Evolutionary conservation across 2,329 filamentous ascomycete species (phyloP).

Genomic region (Penicillium sp.): DNA sequence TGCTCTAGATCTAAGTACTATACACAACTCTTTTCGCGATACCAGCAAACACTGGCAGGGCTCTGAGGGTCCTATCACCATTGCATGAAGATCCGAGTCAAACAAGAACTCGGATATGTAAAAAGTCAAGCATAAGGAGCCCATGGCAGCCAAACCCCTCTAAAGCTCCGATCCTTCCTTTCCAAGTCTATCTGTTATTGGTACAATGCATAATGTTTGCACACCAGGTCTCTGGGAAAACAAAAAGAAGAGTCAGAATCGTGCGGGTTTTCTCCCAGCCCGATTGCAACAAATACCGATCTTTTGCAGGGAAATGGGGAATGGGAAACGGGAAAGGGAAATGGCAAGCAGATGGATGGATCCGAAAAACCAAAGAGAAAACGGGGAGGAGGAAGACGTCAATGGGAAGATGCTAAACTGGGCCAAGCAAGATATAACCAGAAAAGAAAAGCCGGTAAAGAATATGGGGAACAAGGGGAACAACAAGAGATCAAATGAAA

Average conservation of each 20-base stretch:
- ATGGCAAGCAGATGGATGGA: slow-evolving; percentile 3
- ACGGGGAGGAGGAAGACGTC: slow-evolving; percentile 7
- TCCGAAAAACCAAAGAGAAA: slow-evolving; percentile 8
- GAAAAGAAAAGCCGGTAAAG: no score
- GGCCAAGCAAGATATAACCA: slow-evolving; percentile 9
- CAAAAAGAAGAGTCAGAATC: slow-evolving; percentile 14
- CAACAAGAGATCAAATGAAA: slow-evolving; percentile 10
- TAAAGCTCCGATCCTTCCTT: slow-evolving; percentile 19
- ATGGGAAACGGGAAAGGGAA: no score
- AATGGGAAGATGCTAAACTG: slow-evolving; percentile 27
- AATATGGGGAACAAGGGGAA: slow-evolving; percentile 18
- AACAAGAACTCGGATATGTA: slow-evolving; percentile 3
- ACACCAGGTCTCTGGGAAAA: slow-evolving; percentile 9
- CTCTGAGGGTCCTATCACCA: no score
- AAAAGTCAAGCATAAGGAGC: background rate
- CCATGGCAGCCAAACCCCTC: slow-evolving; percentile 4
- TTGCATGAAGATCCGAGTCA: slow-evolving; percentile 1
- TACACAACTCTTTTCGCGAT: slow-evolving; percentile 14
- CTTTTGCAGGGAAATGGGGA: no score
- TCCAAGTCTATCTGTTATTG: slow-evolving; percentile 30
- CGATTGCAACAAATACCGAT: no score
- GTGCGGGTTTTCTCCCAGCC: background rate
- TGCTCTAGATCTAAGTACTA: slow-evolving; percentile 20
- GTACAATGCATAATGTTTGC: slow-evolving; percentile 24
- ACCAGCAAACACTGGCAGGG: background rate